Evolutionary conservation across 208 protist genomes (phyloP), one percentile per base, ranked within the genome.

Genomic region (Strigomonas galati): DNA sequence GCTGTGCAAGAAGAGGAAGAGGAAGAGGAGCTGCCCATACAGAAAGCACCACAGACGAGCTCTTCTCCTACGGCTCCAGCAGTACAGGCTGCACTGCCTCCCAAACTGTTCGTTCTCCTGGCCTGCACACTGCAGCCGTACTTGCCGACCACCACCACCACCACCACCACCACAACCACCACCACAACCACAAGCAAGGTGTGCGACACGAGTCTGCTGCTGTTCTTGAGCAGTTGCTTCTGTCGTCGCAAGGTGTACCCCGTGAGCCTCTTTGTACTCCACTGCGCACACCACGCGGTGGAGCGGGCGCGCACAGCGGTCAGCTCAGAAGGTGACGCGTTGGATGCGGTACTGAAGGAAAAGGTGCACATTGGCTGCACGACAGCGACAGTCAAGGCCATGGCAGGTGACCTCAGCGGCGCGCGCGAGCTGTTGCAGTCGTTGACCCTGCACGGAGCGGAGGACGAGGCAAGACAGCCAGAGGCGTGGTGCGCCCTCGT

Each of bases 1-100:
- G n/a, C n/a, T n/a, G n/a, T n/a, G n/a, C n/a, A n/a, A n/a, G n/a
- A n/a, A n/a, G 67, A 69, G 15, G 77, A 78, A 32, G 72, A 78
- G 43, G 72, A 82, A 44, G 65, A 75, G 60, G 72, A 78, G 60
- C 62, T 77, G 0, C 43, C 32, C n/a, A 19, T n/a, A 19, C 40
- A 46, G 40, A 1, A 17, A 15, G 40, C 15, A 19, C 40, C 40
- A 19, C 12, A 2, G 32, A 37, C 32, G 32, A 2, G 9, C 9
- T 37, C 15, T 17, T 4, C 40, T 1, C 10, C 40, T 1, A 46
- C 40, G 9, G 40, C 40, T 1, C 4, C 35, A 4, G 35, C 4
- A 10, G 10, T 4, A 4, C 40, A 9, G 12, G 40, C 14, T 4
- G 10, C 40, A 15, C 40, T 19, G 40, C 40, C 40, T 9, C 40